Conservation (phyloP, 441 rosid species). For the Breynia disticha region DNA sequence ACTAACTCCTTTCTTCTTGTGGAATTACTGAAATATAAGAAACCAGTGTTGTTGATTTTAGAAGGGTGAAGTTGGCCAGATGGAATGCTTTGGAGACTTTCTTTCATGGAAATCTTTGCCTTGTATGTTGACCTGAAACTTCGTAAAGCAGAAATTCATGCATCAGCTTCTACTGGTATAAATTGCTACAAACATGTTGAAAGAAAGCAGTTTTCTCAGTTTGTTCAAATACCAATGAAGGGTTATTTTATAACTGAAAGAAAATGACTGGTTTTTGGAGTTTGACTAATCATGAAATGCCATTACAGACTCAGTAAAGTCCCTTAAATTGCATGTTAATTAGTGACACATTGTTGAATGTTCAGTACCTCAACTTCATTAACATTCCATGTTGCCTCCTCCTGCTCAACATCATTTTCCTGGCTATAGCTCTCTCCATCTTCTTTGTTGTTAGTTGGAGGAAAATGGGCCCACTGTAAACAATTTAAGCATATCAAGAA, state of each 20-base stretch:
- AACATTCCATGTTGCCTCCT: conserved; percentile 25
- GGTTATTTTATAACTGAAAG: conserved; percentile 27
- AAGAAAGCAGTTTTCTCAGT: conserved; percentile 10
- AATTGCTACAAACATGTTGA: conserved; percentile 14
- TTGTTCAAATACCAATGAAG: conserved; percentile 18
- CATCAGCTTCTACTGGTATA: conserved; percentile 24
- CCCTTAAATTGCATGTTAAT: too few relatives aligned
- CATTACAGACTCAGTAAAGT: too few relatives aligned
- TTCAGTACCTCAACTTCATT: conserved; percentile 26
- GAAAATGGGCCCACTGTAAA: conserved; percentile 88
- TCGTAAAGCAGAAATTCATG: conserved; percentile 29
- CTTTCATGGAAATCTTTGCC: conserved; percentile 61
- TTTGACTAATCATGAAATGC: too few relatives aligned
- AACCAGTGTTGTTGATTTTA: conserved; percentile 15
- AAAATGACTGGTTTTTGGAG: conserved; percentile 21
- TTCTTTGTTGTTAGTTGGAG: conserved; percentile 46
- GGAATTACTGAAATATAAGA: conserved; percentile 1
- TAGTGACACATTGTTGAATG: too few relatives aligned
- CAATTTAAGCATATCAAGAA: neutral
- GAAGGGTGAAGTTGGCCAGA: conserved; percentile 51
- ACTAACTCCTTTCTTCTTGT: conserved; percentile 7
- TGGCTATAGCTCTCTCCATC: conserved; percentile 37
- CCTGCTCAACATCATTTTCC: conserved; percentile 20
- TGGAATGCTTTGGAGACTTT: conserved; percentile 69
- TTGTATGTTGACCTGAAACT: conserved; percentile 50